Evolutionary conservation across 2,329 filamentous ascomycete species (phyloP), one percentile per base, ranked within the genome.

Genomic region (Fusarium zealandicum): DNA sequence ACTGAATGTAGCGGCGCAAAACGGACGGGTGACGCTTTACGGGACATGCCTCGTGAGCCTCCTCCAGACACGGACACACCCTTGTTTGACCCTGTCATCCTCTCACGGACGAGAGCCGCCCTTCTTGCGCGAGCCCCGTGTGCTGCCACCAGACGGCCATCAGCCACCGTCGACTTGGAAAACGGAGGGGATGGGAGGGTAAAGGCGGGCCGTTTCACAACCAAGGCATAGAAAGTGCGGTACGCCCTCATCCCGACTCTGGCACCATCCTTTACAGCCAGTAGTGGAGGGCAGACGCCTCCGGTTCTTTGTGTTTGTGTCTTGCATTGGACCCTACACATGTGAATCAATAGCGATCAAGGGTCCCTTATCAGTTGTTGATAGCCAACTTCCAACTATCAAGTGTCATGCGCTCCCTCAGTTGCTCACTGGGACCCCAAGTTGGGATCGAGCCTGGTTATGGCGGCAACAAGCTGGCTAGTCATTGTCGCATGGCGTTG

Each of bases 151-250:
- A 57, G 45, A 42, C 44, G 28, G 35, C 49, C 41, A 61, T 43
- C 40, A 54, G 47, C 53, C 46, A 58, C 54, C 50, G 41, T 38
- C 40, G 51, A 47, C 47, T 43, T 22, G 43, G 37, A 20, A 38
- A 32, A 51, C 38, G 48, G 44, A 59, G 44, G 61, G 53, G 57
- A 61, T 47, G 61, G 64, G 43, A 63, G 65, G 61, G 60, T 61
- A 60, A 56, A 63, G 58, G 61, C 65, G 65, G 65, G 63, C 65
- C 65, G 65, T 68, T 66, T 68, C 63, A 67, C 51, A 59, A 58
- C 46, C 50, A 60, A 51, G 54, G 51, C 22, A 61, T 49, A 44
- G 35, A 39, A 51, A 59, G 46, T 18, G 40, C 40, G 18, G 54
- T 46, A 57, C 36, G 41, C 53, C 45, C 25, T 45, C 38, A 40